These are phyloP conservation scores for Bidens hawaiensis DNA, from an alignment of 140 eudicot genomes.

Conservation along the genomic window DNA sequence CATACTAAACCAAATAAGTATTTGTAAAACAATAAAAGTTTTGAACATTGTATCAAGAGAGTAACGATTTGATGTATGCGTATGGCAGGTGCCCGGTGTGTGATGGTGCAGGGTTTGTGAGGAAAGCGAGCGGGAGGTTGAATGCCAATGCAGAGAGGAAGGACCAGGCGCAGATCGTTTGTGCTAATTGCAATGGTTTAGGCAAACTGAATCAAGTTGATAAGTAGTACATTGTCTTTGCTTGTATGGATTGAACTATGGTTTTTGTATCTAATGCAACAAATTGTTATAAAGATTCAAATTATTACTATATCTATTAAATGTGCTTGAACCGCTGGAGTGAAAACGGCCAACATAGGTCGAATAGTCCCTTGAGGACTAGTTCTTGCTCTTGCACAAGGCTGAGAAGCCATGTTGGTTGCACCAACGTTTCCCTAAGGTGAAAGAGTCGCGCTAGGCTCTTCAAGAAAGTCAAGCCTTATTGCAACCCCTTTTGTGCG, in stretches of 20 bases:
- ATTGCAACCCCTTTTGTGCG: too few species aligned
- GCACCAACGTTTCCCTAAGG: too few species aligned
- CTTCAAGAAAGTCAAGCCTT: too few species aligned
- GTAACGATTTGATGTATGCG: background rate
- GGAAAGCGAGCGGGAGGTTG: slow-evolving; percentile 58
- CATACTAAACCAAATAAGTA: background rate
- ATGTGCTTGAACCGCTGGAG: too few species aligned
- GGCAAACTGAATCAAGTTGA: slow-evolving; percentile 97
- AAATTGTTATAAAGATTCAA: slow-evolving; percentile 5
- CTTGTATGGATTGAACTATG: background rate
- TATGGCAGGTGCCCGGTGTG: slow-evolving; percentile 83
- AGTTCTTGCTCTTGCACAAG: too few species aligned
- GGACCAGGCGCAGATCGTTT: slow-evolving; percentile 76
- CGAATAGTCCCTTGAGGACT: too few species aligned
- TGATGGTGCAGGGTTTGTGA: slow-evolving; percentile 95
- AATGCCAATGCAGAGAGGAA: slow-evolving; percentile 91
- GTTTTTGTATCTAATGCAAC: slow-evolving; percentile 18
- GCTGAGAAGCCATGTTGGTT: too few species aligned
- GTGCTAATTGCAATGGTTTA: slow-evolving; percentile 85
- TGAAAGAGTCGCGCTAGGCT: too few species aligned
- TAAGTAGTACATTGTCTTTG: slow-evolving; percentile 33
- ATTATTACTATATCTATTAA: too few species aligned
- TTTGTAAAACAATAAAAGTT: background rate
- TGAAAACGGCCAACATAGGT: too few species aligned
- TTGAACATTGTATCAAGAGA: background rate